Percentiles rank a stretch among this genome's conserved stretches.
Evolutionary conservation across 2,329 filamentous ascomycete genomes (phyloP).

Genomic region (Colletotrichum falcatum): DNA sequence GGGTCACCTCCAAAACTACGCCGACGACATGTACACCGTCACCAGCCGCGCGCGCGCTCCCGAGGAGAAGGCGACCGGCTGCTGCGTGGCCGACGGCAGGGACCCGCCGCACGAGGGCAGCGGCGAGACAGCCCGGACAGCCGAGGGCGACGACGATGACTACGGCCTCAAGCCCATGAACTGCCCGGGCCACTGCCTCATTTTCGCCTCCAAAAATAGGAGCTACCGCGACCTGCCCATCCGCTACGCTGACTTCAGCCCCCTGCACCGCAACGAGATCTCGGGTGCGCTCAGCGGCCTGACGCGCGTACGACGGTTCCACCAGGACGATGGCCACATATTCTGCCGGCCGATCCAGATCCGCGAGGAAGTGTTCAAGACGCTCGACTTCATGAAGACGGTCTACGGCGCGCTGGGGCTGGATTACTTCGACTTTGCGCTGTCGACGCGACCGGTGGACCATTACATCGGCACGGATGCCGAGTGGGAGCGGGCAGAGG

Average conservation of each 20-base stretch:
- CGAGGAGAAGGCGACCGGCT: conserved; percentile 40
- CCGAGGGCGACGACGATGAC: conserved; percentile 72
- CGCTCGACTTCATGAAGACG: conserved; percentile 79
- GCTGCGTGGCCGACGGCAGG: conserved; percentile 49
- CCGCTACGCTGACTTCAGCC: conserved; percentile 88
- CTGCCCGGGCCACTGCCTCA: conserved; percentile 87
- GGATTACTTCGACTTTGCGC: conserved; percentile 78
- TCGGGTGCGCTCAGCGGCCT: conserved; percentile 85
- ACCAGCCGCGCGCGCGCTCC: conserved; percentile 59
- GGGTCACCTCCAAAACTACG: conserved; percentile 90
- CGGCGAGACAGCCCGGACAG: conserved; percentile 33
- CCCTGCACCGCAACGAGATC: conserved; percentile 87
- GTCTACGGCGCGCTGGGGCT: conserved; percentile 78
- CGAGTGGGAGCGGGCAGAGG: conserved; percentile 66
- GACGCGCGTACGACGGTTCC: conserved; percentile 86
- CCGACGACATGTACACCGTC: conserved; percentile 92
- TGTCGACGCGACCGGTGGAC: conserved; percentile 82
- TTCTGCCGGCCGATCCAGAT: conserved; percentile 87
- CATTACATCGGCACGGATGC: conserved; percentile 81
- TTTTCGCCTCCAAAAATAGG: conserved; percentile 79
- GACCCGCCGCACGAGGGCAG: conserved; percentile 38
- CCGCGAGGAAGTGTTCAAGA: conserved; percentile 77
- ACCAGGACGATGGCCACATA: conserved; percentile 92
- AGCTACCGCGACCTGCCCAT: conserved; percentile 86
- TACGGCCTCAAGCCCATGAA: conserved; percentile 95